These are phyloP conservation scores for Fusarium neocosmosporiellum DNA, from an alignment of 2,329 filamentous ascomycete species.

Conservation along the genomic window DNA sequence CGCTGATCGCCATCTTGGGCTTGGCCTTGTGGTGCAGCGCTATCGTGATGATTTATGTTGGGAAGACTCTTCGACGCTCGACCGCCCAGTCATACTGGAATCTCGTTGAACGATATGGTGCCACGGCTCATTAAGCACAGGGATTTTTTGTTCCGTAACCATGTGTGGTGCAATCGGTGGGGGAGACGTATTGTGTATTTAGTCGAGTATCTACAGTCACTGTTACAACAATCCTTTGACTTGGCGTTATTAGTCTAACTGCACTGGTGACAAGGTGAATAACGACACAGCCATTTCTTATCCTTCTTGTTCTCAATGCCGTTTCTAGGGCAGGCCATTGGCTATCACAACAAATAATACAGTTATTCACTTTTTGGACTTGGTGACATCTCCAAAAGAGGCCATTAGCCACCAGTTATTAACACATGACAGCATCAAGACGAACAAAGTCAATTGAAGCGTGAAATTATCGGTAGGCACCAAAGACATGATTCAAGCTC, in stretches of 20 bases:
- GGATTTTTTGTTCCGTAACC: neutral
- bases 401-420: neutral
- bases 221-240: neutral
- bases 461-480: neutral
- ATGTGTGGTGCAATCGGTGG: neutral
- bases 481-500: no score
- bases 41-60: constrained; percentile 26
- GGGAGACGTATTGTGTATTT: neutral
- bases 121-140: neutral
- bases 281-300: neutral
- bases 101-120: constrained; percentile 27
- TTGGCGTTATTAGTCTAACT: neutral
- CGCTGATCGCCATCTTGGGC: constrained; percentile 33
- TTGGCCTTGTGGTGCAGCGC: constrained; percentile 24
- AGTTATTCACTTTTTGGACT: neutral
- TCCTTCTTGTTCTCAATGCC: neutral
- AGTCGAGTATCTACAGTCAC: neutral
- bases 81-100: constrained; percentile 34
- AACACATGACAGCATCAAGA: neutral
- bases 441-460: neutral
- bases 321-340: neutral
- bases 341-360: neutral
- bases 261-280: neutral
- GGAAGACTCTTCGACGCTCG: constrained; percentile 28
- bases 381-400: neutral